Evolutionary conservation across 2,329 filamentous ascomycete species (phyloP).

Genomic region (Talaromyces sp.): DNA sequence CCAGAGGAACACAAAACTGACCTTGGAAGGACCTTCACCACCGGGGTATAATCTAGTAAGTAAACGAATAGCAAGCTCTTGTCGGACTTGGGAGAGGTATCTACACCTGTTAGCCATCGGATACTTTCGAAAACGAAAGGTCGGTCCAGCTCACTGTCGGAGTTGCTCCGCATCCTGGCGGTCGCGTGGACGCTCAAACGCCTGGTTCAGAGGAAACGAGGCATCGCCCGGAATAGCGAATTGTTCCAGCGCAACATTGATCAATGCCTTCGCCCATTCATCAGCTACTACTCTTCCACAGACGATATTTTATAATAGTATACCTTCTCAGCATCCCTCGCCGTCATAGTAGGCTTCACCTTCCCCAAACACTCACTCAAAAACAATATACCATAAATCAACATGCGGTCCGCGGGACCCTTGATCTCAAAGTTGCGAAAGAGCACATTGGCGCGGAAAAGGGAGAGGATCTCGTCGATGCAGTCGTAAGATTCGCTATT

Average conservation of each 20-base stretch:
- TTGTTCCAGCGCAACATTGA: conserved; percentile 88
- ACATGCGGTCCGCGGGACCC: conserved; percentile 85
- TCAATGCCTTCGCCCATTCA: conserved; percentile 65
- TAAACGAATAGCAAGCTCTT: conserved; percentile 82
- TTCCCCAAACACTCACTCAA: conserved; percentile 86
- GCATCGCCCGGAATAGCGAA: conserved; percentile 95
- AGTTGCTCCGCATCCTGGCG: conserved; percentile 86
- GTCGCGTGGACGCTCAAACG: conserved; percentile 85
- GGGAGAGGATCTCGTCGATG: conserved; percentile 84
- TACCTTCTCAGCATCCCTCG: conserved; percentile 67
- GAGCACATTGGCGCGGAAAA: conserved; percentile 97
- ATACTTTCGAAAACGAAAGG: not conserved
- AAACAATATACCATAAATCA: conserved; percentile 96
- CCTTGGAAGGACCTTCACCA: conserved; percentile 64
- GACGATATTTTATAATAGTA: not conserved
- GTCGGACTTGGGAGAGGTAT: conserved; percentile 79
- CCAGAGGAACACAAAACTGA: conserved; percentile 30
- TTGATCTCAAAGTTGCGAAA: conserved; percentile 99
- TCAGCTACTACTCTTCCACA: not conserved
- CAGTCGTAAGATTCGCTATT: conserved; percentile 94
- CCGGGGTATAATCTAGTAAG: conserved; percentile 85
- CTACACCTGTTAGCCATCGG: conserved; percentile 26
- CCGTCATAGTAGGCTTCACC: conserved; percentile 71
- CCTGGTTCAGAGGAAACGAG: conserved; percentile 90
- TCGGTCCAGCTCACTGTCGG: conserved; percentile 64